Base-by-base conservation (phyloP, 2,329 filamentous ascomycete genomes). In the Trichoderma brevicompactum region DNA sequence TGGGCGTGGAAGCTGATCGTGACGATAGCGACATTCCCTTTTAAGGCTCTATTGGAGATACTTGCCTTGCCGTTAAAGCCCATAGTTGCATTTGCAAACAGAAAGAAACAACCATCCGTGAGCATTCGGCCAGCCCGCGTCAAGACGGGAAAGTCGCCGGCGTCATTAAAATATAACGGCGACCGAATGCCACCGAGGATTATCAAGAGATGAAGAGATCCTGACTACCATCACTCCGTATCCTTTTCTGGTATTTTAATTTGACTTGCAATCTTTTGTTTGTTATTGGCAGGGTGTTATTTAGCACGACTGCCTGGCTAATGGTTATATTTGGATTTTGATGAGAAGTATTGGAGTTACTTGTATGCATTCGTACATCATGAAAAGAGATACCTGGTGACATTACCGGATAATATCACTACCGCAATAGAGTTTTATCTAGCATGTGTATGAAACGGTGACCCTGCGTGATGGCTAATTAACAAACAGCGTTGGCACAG, bases 11-110 rank as follows among this genome's bases (percentile, higher is more conserved):
- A 80, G 36, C 76, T 73, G 50, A 66, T 76, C 15, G 70, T 77
- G 10, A 71, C 74, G 9, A 52, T 79, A 0, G 58, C 78, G 7
- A 71, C 81, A 19, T 70, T 83, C n/a, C 82, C 83, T 0, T 73
- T 83, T 34, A 77, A 78, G 19, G 73, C 78, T 0, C 64, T 77
- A 2, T 52, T 81, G 9, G 74, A 75, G 15, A 70, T 84, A 23
- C 59, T 81, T 5, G 74, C 80, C 8, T 74, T 83, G 54, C 82
- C 82, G 1, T 75, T 83, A 36, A 77, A 75, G 40, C 60, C 59
- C 7, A 67, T 65, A 17, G 54, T 69, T 28, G 59, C 62, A 13
- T 53, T 68, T 41, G 48, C 65, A 28, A 56, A 61, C 41, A 49
- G 65, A 23, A 66, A 63, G 23, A 64, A 67, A 41, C 64, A 60